A percentile compares a stretch with the other conserved stretches of the same genome.
Conservation (phyloP, 2,329 filamentous ascomycete genomes). For the Stemphylium beticola region DNA sequence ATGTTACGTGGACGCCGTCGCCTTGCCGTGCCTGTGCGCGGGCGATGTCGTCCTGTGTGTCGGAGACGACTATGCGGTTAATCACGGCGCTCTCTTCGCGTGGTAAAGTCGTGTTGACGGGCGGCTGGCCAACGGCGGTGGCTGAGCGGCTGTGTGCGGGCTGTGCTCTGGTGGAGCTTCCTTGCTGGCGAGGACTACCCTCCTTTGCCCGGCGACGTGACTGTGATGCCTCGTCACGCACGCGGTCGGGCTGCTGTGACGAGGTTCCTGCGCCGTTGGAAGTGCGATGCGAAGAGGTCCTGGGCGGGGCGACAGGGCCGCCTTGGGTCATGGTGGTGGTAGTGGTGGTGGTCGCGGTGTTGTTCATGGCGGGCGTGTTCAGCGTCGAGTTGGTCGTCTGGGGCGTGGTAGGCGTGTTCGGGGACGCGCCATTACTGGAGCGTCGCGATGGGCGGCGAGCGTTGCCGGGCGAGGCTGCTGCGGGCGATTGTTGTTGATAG, state of each 20-base stretch:
- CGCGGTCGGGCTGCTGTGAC: conserved; percentile 26
- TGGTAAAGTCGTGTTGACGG: conserved; percentile 61
- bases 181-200: conserved; percentile 45
- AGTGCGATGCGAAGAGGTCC: conserved; percentile 76
- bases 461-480: conserved; percentile 43
- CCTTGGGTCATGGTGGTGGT: conserved; percentile 35
- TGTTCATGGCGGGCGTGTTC: conserved; percentile 51
- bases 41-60: conserved; percentile 74
- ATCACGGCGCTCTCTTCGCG: conserved; percentile 81
- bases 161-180: conserved; percentile 39
- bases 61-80: conserved; percentile 76
- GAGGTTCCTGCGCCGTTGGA: conserved; percentile 32
- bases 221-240: conserved; percentile 39
- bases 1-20: conserved; percentile 59
- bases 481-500: conserved; percentile 37
- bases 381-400: conserved; percentile 45
- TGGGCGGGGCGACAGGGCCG: conserved; percentile 74
- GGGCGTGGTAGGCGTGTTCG: conserved; percentile 47
- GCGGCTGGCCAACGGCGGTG: conserved; percentile 60
- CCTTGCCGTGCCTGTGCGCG: conserved; percentile 73
- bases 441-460: conserved; percentile 46
- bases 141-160: conserved; percentile 54
- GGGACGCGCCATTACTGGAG: conserved; percentile 50
- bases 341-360: conserved; percentile 62
- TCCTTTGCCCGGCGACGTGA: conserved; percentile 58